Percentiles rank a stretch among this genome's conserved stretches.
These are phyloP conservation scores for Dioscorea dumetorum DNA, from an alignment of 106 monocot genomes.

Conservation along the genomic window DNA sequence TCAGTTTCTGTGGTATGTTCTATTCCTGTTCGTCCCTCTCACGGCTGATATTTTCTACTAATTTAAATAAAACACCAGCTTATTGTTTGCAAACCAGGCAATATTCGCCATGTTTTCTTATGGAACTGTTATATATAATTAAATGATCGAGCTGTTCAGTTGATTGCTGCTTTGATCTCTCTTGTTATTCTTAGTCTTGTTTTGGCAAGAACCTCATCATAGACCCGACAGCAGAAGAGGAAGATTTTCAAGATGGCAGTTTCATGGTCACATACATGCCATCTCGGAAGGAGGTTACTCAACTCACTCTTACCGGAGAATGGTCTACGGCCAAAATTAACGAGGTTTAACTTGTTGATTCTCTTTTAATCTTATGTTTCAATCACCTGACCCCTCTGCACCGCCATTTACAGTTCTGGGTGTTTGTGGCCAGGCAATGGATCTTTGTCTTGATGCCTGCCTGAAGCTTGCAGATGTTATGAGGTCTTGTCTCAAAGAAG, in stretches of 20 bases:
- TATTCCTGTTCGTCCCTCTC: background rate
- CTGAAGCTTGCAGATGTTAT: slow-evolving; percentile 71
- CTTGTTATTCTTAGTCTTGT: slow-evolving; percentile 36
- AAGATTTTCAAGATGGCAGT: slow-evolving; percentile 76
- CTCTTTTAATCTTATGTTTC: background rate
- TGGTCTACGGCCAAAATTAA: slow-evolving; percentile 77
- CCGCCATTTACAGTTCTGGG: background rate
- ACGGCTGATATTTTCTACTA: background rate
- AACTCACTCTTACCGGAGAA: slow-evolving; percentile 82
- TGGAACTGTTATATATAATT: background rate
- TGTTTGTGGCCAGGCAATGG: slow-evolving; percentile 59
- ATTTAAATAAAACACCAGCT: background rate
- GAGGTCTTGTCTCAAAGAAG: slow-evolving; percentile 71
- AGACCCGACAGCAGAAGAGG: slow-evolving; percentile 84
- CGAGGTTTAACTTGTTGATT: slow-evolving; percentile 33
- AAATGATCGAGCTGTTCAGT: too few relatives aligned
- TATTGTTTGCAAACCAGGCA: too few relatives aligned
- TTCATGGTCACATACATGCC: slow-evolving; percentile 83
- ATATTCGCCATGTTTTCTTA: background rate
- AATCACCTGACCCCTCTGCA: background rate
- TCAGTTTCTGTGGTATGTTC: slow-evolving; percentile 81
- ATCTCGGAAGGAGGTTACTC: slow-evolving; percentile 71
- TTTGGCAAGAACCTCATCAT: slow-evolving; percentile 77
- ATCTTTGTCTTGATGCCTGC: slow-evolving; percentile 88
- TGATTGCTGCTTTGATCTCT: slow-evolving; percentile 1